Base-by-base conservation (phyloP, 148 eudicot species). In the Rhododendron ferrugineum region DNA sequence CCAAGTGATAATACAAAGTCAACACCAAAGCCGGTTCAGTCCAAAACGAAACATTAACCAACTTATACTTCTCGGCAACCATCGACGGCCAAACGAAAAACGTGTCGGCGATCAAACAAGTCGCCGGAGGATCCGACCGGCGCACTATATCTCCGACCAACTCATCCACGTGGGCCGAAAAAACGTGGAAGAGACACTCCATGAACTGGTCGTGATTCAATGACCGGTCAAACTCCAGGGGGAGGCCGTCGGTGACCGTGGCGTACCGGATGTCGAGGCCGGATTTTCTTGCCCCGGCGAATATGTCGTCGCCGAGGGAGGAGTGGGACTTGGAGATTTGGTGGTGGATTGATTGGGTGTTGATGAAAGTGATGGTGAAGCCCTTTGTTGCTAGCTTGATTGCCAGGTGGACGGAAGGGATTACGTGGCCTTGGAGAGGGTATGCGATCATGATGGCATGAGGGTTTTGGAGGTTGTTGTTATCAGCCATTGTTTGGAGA, bases 301-400 rank as follows among this genome's bases (percentile, higher is more conserved):
- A 92, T 52, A 90, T 74, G 82, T 92, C 90, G 8, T 42, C 26
- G 14, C n/a, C 42, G 76, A 9, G 42, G 79, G 2, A 22, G 50
- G 78, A 9, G 46, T 75, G 87, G 70, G 94, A 83, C 9, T 80
- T 84, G 60, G 92, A 70, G 26, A 90, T 89, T 60, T 88, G 87
- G 58, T 80, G 82, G 88, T 92, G 90, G 72, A 88, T 82, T 40
- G 85, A 88, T 28, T 88, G 84, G 7, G 94, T 92, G 89, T 92
- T 92, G 80, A 92, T 44, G 84, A 92, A 92, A 72, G 94, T 92
- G 92, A 92, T 82, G 44, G 84, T 89, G 86, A 92, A 87, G 85
- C 94, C 94, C 15, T 86, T 49, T 5, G 90, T 78, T 3, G 94
- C 92, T 4, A 92, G 88, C 79, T 92, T 92, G 70, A 88, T 83